These are phyloP conservation scores for Geotrichum australiense DNA, from an alignment of 1,139 yeast species.

Conservation along the genomic window DNA sequence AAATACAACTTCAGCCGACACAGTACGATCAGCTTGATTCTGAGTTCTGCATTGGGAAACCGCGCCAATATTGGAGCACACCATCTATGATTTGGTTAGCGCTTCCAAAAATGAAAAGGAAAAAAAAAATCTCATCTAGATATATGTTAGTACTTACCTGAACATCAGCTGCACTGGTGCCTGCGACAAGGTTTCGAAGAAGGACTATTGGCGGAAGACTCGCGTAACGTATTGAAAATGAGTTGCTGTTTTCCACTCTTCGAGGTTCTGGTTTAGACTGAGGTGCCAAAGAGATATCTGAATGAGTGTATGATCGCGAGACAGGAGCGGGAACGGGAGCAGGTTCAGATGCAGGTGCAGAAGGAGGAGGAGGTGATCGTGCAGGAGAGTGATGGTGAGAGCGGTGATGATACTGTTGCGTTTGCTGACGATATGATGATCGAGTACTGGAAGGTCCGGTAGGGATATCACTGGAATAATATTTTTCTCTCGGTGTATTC, in stretches of 20 bases:
- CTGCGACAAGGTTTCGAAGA: slow-evolving; percentile 25
- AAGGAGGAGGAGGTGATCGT: too few relatives aligned
- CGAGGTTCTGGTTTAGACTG: too few relatives aligned
- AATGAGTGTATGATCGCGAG: too few relatives aligned
- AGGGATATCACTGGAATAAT: background rate
- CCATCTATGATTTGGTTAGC: slow-evolving; percentile 17
- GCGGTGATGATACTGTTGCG: background rate
- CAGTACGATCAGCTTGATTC: slow-evolving; percentile 18
- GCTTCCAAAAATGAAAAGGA: background rate
- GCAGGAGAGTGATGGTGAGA: too few relatives aligned
- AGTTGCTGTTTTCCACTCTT: too few relatives aligned
- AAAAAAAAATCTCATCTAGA: background rate
- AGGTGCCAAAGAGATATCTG: too few relatives aligned
- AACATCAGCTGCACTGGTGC: slow-evolving; percentile 29
- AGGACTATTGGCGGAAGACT: slow-evolving; percentile 28
- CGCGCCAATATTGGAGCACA: slow-evolving; percentile 24
- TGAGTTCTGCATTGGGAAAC: slow-evolving; percentile 25
- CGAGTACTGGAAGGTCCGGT: background rate
- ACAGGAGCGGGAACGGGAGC: too few relatives aligned
- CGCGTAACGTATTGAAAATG: slow-evolving; percentile 24
- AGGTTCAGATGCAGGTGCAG: too few relatives aligned
- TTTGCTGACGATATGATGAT: background rate
- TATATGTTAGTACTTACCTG: slow-evolving; percentile 5
- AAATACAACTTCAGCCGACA: slow-evolving; percentile 28
- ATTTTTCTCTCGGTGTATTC: background rate